Evolutionary conservation across 805 yeast genomes (phyloP), one percentile per base, ranked within the genome.

Genomic region (Candida boleticola): DNA sequence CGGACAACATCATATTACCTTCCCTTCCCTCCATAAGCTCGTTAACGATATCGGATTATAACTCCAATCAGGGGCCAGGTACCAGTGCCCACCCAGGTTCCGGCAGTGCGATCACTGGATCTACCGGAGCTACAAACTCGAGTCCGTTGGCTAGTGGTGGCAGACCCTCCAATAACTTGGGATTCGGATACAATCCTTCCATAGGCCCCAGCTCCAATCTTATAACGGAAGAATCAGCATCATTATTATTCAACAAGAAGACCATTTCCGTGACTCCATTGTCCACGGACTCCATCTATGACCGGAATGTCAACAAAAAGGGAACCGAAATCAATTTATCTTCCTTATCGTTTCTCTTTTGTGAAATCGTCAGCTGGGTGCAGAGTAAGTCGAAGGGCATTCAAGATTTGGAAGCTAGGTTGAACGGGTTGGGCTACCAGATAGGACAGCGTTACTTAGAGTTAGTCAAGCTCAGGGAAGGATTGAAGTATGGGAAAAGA

Each of bases 391-490:
- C 87, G 5, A 77, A 74, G 43, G 88, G 89, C 13, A 73, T 88
- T 22, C 81, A 78, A 44, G 90, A 87, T 50, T 57, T 71, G 30
- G 76, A 71, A 43, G 61, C 58, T 25, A 65, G 82, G 40, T 70
- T 88, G 38, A 87, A 84, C 57, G 77, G 81, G 9, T 63, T 85
- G 33, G 96, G 96, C 0, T 86, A 87, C 57, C 80, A 80, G 30
- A 77, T 89, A 30, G 96, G 96, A 2, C 76, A 79, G 42, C 76
- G 87, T 47, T 71, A 77, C 48, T 62, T 87, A 26, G 96, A 89
- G 56, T 67, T 89, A 47, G 69, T 79, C 5, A 80, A 85, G 27
- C 54, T 84, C 34, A 68, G 95, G 44, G 89, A 82, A 41, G 87
- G 89, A 26, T 54, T 61, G 40, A 75, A 60, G 50, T 66, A 75